Evolutionary conservation across 306 rosid species (phyloP), one percentile per base, ranked within the genome.

Genomic region (Crotalaria pallida): DNA sequence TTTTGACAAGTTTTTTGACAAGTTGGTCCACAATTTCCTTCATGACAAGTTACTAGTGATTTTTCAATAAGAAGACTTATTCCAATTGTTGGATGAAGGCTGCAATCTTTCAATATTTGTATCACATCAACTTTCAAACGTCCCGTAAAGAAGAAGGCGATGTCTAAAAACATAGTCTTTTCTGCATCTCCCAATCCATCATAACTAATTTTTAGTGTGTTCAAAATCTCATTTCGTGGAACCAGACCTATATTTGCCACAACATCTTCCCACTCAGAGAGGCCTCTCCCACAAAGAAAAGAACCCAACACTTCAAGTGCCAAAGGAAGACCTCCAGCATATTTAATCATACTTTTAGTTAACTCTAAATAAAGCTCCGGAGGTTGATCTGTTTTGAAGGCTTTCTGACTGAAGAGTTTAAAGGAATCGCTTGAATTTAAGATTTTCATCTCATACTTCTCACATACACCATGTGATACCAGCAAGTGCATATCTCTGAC

Each of bases 71-170:
- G 77, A 47, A 47, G 10, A 1, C 50, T 26, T 4, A 77, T 48
- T 33, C 67, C 77, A 38, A 38, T 67, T 10, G 29, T 15, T 15
- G 82, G 50, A 62, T 24, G 29, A 11, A 48, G 45, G 12, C 27
- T 77, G 26, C 77, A 77, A 15, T n/a, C 38, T 5, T 73, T 6
- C 43, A 73, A 6, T 43, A 81, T 67, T 26, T 77, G 59, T 17
- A 10, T 31, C 10, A 73, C 74, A 2, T 67, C 12, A 11, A 56
- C 60, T 18, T 55, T 62, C 7, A 12, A 6, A 45, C 44, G 53
- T 11, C 85, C 82, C 6, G 48, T 57, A n/a, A 77, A 82, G n/a
- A 77, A 82, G 49, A 59, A 82, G n/a, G n/a, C n/a, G n/a, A n/a
- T n/a, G n/a, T n/a, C n/a, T n/a, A n/a, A n/a, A n/a, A n/a, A n/a